Base-by-base conservation (phyloP, 2,329 filamentous ascomycete genomes). In the Arthroderma sp. region DNA sequence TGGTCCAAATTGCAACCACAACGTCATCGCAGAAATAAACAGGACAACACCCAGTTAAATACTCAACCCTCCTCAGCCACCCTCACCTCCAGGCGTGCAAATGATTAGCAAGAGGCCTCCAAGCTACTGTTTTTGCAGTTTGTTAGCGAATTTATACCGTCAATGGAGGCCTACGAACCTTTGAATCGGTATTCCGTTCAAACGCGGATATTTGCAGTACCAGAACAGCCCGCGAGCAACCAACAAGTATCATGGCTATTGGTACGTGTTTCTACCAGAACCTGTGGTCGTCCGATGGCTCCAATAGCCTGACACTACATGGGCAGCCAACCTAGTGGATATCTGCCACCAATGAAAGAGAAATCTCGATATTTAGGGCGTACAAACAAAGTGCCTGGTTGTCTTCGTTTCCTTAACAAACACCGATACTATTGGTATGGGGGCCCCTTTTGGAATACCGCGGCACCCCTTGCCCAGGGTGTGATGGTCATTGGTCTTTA, bases 111-210 rank as follows among this genome's bases (percentile, higher is more conserved):
- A 23, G 25, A n/a, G 15, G 5, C 21, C 44, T 49, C 5, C 11
- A 49, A n/a, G 17, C 44, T 13, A 23, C 44, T 49, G 13, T n/a
- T 49, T 17, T 49, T n/a, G 11, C 44, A 17, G 19, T n/a, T n/a
- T 5, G 7, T 49, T 1, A 11, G 4, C n/a, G 15, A n/a, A 39
- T 39, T 39, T 17, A 17, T 85, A 0, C 81, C 82, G 0, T 59
- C 66, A 15, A 66, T 63, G 37, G 56, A 61, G 23, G 83, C 68
- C 68, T 85, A 17, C 71, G 79, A 52, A 78, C 77, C 0, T 76
- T 80, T 61, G 81, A 84, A 63, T 77, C 78, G 0, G 76, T 79
- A 15, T 76, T 80, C 61, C 76, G 82, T 84, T 85, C 61, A 70
- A 73, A 54, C 71, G 70, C 7, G 78, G 81, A 31, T 85, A 83